A percentile compares a stretch with the other conserved stretches of the same genome.
These are phyloP conservation scores for Oldenlandia corymbosa DNA, from an alignment of 257 asterid genomes.

Conservation along the genomic window DNA sequence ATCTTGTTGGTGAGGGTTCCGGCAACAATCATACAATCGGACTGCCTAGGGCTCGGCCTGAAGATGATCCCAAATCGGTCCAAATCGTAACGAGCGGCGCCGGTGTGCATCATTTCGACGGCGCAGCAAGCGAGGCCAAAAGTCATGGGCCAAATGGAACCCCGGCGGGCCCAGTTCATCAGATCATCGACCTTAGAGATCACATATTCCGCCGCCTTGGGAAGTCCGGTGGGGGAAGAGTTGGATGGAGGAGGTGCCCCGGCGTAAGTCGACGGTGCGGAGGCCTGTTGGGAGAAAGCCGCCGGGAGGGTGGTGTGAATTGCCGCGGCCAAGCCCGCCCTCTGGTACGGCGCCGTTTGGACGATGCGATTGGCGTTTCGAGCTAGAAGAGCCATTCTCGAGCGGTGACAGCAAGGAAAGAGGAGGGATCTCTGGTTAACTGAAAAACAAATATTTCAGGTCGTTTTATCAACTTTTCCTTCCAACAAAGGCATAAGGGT, in stretches of 20 bases:
- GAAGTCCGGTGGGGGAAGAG: constrained; percentile 62
- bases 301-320: constrained; percentile 81
- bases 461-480: background rate
- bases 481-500: background rate
- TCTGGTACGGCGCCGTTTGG: constrained; percentile 45
- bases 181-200: constrained; percentile 93
- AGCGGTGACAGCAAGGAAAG: background rate
- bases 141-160: constrained; percentile 99
- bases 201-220: constrained; percentile 84
- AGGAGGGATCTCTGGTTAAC: background rate
- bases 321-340: constrained; percentile 34
- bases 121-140: constrained; percentile 97
- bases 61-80: constrained; percentile 95
- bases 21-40: constrained; percentile 91
- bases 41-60: constrained; percentile 95
- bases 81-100: constrained; percentile 93
- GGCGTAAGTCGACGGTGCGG: constrained; percentile 61
- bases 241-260: constrained; percentile 64
- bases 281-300: constrained; percentile 40
- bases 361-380: constrained; percentile 54
- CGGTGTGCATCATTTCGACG: constrained; percentile 98
- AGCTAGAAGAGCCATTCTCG: constrained; percentile 66
- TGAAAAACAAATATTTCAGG: background rate
- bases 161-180: constrained; percentile 93
- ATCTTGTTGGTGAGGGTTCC: constrained; percentile 90